Evolutionary conservation across 2,329 filamentous ascomycete genomes (phyloP), one percentile per base, ranked within the genome.

Genomic region (Colletotrichum liaoningense): DNA sequence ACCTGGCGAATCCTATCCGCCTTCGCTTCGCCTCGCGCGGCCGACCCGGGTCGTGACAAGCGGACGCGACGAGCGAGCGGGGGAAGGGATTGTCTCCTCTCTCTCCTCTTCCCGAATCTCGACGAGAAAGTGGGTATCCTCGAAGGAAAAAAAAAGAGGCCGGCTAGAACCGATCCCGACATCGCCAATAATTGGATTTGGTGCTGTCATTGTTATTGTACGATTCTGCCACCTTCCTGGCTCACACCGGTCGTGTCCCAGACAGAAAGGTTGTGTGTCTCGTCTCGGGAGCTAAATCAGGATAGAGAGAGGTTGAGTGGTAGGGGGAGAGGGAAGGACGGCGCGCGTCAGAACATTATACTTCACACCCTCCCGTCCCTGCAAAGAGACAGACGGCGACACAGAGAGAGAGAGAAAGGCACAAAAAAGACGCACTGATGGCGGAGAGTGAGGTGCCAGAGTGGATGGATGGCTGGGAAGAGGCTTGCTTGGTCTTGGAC

Each of bases 231-330:
- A 65, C 70, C 66, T 28, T 73, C 22, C 26, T 73, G 55, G 66
- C 70, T 70, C 56, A 66, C 67, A 62, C 60, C 60, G 67, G 67
- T 57, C 55, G 70, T 70, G 70, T 70, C 59, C 67, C 70, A 73
- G 70, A 65, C 70, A 70, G 35, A 70, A 70, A 73, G 70, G 70
- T 70, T 73, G 28, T 11, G 19, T 63, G 70, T 70, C 70, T 73
- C 67, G 70, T 49, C 70, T 65, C 67, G 67, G 70, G 67, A 73
- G 67, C 70, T 73, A 73, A 73, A 56, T 38, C 70, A 67, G 56
- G 67, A 65, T 62, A 38, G 56, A 55, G 46, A 33, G 54, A 69
- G 49, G 55, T n/a, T n/a, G 42, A 49, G 42, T n/a, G 42, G 38
- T 42, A 42, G 38, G 69, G 69, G 56, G 6, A 49, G 16, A 49